Evolutionary conservation across 2,329 filamentous ascomycete species (phyloP).

Genomic region (Blastomyces gilchristii): DNA sequence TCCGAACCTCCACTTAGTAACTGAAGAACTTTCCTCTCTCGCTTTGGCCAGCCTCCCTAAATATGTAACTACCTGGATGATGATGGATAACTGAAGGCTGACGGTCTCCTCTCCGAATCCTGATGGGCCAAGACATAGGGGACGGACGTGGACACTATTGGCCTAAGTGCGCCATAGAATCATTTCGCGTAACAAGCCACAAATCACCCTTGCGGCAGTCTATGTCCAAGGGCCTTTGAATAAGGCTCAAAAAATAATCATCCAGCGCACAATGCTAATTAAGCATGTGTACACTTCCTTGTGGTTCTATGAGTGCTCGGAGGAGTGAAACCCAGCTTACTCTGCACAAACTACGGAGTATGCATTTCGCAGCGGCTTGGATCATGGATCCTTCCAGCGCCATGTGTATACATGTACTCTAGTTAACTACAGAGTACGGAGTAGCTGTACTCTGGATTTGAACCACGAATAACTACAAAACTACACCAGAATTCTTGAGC

Average conservation of each 20-base stretch:
- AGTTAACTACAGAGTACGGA: no score
- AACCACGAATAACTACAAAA: not conserved
- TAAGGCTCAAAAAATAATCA: not conserved
- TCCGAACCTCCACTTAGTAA: no score
- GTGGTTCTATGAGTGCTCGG: not conserved
- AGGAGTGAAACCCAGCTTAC: not conserved
- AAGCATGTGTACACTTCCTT: no score
- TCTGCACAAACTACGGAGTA: no score
- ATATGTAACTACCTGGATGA: no score
- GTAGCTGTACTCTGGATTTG: not conserved
- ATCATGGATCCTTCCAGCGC: not conserved
- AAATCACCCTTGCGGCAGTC: not conserved
- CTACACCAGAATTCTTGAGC: no score
- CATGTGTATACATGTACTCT: not conserved
- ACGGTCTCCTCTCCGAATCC: not conserved
- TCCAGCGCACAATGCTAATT: no score
- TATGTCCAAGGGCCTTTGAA: not conserved
- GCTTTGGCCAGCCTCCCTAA: no score
- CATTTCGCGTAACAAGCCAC: conserved; percentile 2
- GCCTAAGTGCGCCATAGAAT: not conserved
- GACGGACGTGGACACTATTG: not conserved
- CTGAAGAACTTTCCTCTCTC: not conserved
- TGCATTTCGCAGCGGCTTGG: not conserved
- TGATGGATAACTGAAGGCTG: not conserved
- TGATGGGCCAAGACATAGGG: not conserved